Evolutionary conservation across 2,329 filamentous ascomycete genomes (phyloP).

Genomic region (Myriangium duriaei): DNA sequence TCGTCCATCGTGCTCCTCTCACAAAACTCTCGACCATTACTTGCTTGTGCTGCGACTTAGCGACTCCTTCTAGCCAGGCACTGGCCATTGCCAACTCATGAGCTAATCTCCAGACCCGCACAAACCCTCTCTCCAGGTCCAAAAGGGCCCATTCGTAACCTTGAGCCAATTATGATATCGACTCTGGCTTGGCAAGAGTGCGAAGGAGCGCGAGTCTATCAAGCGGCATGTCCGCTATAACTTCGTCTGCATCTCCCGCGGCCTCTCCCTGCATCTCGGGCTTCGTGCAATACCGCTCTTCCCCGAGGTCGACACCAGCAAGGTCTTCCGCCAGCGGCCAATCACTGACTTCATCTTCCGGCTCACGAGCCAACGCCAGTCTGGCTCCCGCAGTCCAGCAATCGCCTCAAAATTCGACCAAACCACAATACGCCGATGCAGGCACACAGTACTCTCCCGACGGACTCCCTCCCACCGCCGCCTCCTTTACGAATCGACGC

Average conservation of each 20-base stretch:
- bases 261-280: slow-evolving; percentile 17
- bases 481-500: neutral
- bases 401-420: slow-evolving; percentile 8
- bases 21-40: too few species aligned
- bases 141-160: too few species aligned
- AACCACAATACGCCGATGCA: slow-evolving; percentile 29
- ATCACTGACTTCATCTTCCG: slow-evolving; percentile 6
- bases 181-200: neutral
- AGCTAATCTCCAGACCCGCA: too few species aligned
- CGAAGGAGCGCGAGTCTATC: neutral
- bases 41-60: too few species aligned
- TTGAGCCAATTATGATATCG: neutral
- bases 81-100: neutral
- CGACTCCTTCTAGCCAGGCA: neutral
- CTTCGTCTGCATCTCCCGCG: slow-evolving; percentile 20
- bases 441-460: slow-evolving; percentile 44
- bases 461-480: slow-evolving; percentile 32
- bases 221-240: slow-evolving; percentile 20
- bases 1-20: too few species aligned
- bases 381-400: slow-evolving; percentile 3
- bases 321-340: slow-evolving; percentile 7
- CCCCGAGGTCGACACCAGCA: neutral
- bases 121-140: too few species aligned
- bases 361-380: neutral
- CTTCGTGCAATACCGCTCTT: slow-evolving; percentile 6